Evolutionary conservation across 805 yeast species (phyloP).

Genomic region (Wickerhamiella domercqiae): DNA sequence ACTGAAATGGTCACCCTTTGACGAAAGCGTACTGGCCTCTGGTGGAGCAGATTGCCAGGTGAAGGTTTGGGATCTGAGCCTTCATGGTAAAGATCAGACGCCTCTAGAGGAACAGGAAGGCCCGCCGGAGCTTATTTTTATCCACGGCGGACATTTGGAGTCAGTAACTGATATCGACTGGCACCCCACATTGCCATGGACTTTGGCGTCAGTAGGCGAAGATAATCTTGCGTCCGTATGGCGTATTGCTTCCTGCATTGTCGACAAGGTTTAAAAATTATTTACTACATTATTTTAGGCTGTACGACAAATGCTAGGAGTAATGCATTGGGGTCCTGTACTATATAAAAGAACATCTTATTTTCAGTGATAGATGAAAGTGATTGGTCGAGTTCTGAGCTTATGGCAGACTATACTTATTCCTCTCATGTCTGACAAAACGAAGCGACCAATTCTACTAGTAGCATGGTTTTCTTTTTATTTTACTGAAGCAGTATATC

Average conservation of each 20-base stretch:
- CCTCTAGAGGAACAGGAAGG: slow-evolving; percentile 42
- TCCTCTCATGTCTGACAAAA: too few species aligned
- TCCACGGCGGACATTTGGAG: slow-evolving; percentile 79
- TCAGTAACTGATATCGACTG: slow-evolving; percentile 52
- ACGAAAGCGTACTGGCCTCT: slow-evolving; percentile 40
- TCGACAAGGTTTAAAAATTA: slow-evolving; percentile 15
- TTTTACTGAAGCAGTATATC: too few species aligned
- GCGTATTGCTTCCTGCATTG: slow-evolving; percentile 41
- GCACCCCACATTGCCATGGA: slow-evolving; percentile 44
- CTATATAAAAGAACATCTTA: too few species aligned
- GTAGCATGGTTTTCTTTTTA: too few species aligned
- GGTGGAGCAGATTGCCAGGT: slow-evolving; percentile 55
- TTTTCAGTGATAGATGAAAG: too few species aligned
- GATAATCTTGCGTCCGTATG: slow-evolving; percentile 65
- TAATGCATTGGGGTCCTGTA: too few species aligned
- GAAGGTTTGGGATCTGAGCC: slow-evolving; percentile 55
- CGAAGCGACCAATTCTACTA: too few species aligned
- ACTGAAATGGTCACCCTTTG: slow-evolving; percentile 37
- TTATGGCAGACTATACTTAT: too few species aligned
- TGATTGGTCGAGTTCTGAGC: too few species aligned
- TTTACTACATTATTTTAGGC: neutral
- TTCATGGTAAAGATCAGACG: slow-evolving; percentile 38
- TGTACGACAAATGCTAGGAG: neutral
- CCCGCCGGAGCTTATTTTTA: slow-evolving; percentile 63
- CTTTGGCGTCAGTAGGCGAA: slow-evolving; percentile 55